Conservation (phyloP, 169 alveolate genomes). For the Cryptosporidium xiaoi region DNA sequence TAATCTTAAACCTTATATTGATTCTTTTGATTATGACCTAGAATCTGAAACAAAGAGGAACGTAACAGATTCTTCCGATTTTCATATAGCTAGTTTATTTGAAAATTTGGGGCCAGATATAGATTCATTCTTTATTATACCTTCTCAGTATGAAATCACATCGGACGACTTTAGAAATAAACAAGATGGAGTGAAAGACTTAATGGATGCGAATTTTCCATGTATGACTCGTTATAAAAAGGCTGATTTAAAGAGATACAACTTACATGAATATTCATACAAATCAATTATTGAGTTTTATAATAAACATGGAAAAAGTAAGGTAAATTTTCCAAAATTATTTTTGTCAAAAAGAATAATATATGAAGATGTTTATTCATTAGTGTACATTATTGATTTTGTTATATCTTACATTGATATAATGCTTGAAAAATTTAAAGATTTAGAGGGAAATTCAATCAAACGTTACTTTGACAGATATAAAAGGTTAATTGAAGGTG, state of each 20-base stretch:
- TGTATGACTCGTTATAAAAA: neutral
- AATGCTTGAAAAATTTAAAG: neutral
- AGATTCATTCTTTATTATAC: slow-evolving; percentile 5
- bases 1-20: slow-evolving; percentile 10
- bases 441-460: neutral
- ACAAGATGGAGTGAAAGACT: neutral
- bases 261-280: neutral
- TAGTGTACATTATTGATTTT: neutral
- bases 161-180: neutral
- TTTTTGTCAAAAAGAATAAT: neutral
- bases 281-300: neutral
- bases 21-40: neutral
- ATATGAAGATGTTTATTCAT: slow-evolving; percentile 20
- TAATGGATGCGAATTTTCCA: slow-evolving; percentile 26
- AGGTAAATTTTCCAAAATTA: neutral
- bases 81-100: slow-evolving; percentile 3
- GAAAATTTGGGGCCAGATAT: neutral
- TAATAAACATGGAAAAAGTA: neutral
- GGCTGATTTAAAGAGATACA: neutral
- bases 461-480: neutral
- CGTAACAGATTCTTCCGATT: neutral
- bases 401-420: neutral
- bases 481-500: neutral
- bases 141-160: slow-evolving; percentile 27
- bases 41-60: neutral